Percentiles rank a stretch among this genome's conserved stretches.
Conservation (phyloP, 2,329 filamentous ascomycete genomes). For the Penicillium digitatum region DNA sequence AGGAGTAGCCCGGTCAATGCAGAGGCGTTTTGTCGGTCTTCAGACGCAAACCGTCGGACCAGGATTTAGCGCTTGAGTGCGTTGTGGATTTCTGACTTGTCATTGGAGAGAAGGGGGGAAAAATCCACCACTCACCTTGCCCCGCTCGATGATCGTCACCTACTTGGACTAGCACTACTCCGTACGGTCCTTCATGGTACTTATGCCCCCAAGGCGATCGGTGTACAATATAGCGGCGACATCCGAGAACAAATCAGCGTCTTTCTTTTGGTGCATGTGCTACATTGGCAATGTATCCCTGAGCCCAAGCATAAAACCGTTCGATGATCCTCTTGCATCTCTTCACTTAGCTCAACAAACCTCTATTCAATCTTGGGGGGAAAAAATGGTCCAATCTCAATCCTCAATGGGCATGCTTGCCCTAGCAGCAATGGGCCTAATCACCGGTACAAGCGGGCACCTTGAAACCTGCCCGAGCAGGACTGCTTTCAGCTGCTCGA, state of each 20-base stretch:
- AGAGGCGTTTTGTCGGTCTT: not conserved
- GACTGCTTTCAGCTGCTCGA: constrained; percentile 54
- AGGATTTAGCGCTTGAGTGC: not conserved
- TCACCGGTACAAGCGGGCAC: constrained; percentile 21
- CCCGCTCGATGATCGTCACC: constrained; percentile 8
- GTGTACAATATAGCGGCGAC: constrained; percentile 13
- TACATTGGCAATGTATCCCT: constrained; percentile 3
- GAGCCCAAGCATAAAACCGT: not conserved
- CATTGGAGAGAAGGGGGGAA: not conserved
- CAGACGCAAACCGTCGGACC: constrained; percentile 9
- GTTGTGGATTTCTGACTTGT: not conserved
- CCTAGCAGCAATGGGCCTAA: constrained; percentile 21
- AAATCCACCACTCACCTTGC: not conserved
- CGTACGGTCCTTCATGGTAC: not conserved
- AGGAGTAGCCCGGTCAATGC: constrained; percentile 12
- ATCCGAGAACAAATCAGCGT: constrained; percentile 29
- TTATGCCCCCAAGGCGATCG: not conserved
- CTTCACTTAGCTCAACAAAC: not conserved
- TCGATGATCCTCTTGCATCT: not conserved
- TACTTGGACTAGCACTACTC: not conserved
- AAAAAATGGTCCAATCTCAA: constrained; percentile 1
- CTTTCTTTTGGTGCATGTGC: constrained; percentile 30
- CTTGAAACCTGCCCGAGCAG: constrained; percentile 31
- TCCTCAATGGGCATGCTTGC: constrained; percentile 23
- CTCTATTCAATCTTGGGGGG: not conserved